Evolutionary conservation across 805 yeast species (phyloP).

Genomic region (Pichia sporocuriosa): DNA sequence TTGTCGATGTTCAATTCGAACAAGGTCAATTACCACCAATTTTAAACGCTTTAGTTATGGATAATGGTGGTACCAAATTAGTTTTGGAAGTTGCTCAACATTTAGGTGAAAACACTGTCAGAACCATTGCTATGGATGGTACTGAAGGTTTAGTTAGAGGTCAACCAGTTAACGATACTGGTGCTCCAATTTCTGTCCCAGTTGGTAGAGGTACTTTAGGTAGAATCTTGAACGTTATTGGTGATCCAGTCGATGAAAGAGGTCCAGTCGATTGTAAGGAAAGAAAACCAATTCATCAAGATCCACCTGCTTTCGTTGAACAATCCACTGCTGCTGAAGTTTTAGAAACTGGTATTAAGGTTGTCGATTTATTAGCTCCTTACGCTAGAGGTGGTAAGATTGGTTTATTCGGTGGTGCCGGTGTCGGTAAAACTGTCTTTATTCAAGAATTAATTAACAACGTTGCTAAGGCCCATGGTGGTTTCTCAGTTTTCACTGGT

Average conservation of each 20-base stretch:
- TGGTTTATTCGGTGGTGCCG: constrained; percentile 99
- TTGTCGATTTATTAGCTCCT: constrained; percentile 98
- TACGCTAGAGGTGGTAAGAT: constrained; percentile 99
- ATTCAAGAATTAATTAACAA: constrained; percentile 99
- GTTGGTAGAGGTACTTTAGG: constrained; percentile 99
- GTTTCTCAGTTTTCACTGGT: constrained; percentile 99
- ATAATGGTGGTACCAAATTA: constrained; percentile 61
- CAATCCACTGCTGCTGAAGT: constrained; percentile 98
- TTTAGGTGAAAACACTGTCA: constrained; percentile 99
- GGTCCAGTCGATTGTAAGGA: constrained; percentile 93
- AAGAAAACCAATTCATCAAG: constrained; percentile 98
- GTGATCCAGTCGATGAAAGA: constrained; percentile 99
- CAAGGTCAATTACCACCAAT: constrained; percentile 96
- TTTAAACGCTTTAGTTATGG: constrained; percentile 90
- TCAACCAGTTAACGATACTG: constrained; percentile 84
- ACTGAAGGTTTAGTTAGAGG: constrained; percentile 99
- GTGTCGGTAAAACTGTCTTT: constrained; percentile 99
- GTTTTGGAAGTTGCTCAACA: constrained; percentile 99
- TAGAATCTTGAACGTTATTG: constrained; percentile 95
- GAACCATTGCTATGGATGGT: constrained; percentile 99
- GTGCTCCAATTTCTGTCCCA: constrained; percentile 98
- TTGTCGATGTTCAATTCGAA: constrained; percentile 97
- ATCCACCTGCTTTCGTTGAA: constrained; percentile 92
- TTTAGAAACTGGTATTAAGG: constrained; percentile 99
- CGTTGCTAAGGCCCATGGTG: constrained; percentile 99